Base-by-base conservation (phyloP, 148 eudicot species). In the Rhododendron williamsianum region DNA sequence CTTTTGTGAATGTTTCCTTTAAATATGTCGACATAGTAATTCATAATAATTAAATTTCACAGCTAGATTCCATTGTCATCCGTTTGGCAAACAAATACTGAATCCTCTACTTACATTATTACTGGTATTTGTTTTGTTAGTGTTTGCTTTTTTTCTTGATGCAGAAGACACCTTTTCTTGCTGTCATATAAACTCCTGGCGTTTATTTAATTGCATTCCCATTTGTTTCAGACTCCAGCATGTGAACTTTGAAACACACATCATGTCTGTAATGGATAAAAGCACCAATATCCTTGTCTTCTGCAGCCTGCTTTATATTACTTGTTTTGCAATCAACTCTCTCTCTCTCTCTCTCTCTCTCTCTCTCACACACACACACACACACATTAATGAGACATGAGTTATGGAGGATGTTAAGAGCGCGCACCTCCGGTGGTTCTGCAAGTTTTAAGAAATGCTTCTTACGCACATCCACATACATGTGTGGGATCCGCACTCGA, bases 91-190 rank as follows among this genome's bases (percentile, higher is more conserved):
- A 72, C 80, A 72, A 19, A 13, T 41, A 25, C 80, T 51, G 30
- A 23, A 83, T 10, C 36, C 58, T 33, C 19, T 25, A 63, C 6
- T 54, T 52, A 35, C 60, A 81, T 30, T 6, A 36, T 49, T 27
- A 0, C 41, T 12, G 6, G 15, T 27, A 27, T 3, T 80, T 80
- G 65, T 30, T 12, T 51, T 9, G 9, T 16, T 56, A 16, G 82
- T 80, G 27, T 56, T 41, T 81, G 83, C 83, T 79, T 81, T 71
- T 71, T 67, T 52, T 54, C 71, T 56, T 81, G 83, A 63, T 81
- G 46, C 69, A 21, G n/a, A 23, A 35, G 71, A 81, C 71, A 56
- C 35, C 45, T 21, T 56, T n/a, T 71, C 38, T 12, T 43, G n/a
- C 41, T 36, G 51, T 33, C 51, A 35, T 56, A 3, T 71, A 27